phyloP scores from a whole-genome alignment of 176 grass and related monocot genomes.

The Aegilops longissima region DNA sequence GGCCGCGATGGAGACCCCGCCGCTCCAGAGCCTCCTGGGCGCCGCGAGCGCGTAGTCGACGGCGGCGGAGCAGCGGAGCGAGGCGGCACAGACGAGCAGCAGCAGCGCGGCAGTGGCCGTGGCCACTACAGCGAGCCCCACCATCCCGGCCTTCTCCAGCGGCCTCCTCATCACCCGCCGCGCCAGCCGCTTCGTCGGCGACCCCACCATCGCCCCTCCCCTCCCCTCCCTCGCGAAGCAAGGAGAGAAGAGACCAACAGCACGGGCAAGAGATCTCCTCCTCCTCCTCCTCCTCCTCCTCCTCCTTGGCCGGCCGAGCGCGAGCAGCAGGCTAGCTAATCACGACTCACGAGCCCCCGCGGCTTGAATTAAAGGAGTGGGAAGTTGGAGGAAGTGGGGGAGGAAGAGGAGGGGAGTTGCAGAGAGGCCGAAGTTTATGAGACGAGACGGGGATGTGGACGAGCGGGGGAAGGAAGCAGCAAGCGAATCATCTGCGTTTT shows the following conservation, averaged over 20 bases:
- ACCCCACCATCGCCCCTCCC: slow-evolving; percentile 10
- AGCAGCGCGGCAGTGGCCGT: slow-evolving; percentile 12
- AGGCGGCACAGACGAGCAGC: slow-evolving; percentile 32
- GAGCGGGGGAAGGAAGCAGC: neutral
- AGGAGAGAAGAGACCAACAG: neutral
- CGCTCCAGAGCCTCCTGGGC: slow-evolving; percentile 27
- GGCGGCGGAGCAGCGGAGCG: slow-evolving; percentile 27
- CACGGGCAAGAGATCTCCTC: neutral
- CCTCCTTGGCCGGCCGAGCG: neutral
- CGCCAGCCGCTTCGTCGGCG: slow-evolving; percentile 41
- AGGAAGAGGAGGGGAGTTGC: neutral
- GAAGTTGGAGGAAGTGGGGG: slow-evolving; percentile 8
- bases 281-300: neutral
- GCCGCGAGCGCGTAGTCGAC: slow-evolving; percentile 21
- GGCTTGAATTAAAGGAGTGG: neutral
- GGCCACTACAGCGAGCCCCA: neutral
- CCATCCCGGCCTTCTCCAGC: slow-evolving; percentile 30
- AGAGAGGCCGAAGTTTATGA: neutral
- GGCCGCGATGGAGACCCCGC: slow-evolving; percentile 44
- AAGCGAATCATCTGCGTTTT: neutral
- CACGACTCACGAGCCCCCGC: neutral
- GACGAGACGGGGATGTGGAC: neutral
- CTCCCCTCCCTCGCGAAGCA: neutral
- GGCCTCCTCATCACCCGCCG: slow-evolving; percentile 21
- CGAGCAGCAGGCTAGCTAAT: neutral